A percentile compares a stretch with the other conserved stretches of the same genome.
Conservation (phyloP, 2,329 filamentous ascomycete genomes). For the Cadophora gregata region DNA sequence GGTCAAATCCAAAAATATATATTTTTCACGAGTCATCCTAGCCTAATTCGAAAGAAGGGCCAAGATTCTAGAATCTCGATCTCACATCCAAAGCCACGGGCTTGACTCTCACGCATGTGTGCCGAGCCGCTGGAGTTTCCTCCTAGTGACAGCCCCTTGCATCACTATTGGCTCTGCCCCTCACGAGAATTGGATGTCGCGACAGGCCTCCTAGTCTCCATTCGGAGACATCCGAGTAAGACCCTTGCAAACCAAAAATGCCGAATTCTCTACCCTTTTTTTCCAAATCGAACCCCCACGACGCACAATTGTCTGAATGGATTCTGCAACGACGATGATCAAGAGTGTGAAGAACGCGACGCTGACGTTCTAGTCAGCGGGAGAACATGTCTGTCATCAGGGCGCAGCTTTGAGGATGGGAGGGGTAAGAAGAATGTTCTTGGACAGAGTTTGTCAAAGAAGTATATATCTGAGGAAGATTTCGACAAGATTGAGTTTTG, state of each 20-base stretch:
- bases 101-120: not conserved
- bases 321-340: not conserved
- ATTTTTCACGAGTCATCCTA: constrained; percentile 2
- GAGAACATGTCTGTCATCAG: constrained; percentile 8
- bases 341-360: not conserved
- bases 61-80: not conserved
- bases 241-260: not conserved
- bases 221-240: not conserved
- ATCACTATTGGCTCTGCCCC: not conserved
- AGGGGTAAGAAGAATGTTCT: not conserved
- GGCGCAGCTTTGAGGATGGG: not conserved
- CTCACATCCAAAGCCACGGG: not conserved
- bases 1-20: not conserved
- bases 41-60: not conserved
- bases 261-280: not conserved
- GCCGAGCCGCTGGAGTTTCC: too few species aligned
- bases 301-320: not conserved
- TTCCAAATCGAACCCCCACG: not conserved
- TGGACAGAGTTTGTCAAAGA: not conserved
- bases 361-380: constrained; percentile 14
- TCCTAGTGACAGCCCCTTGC: not conserved
- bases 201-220: constrained; percentile 7
- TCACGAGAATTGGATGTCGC: not conserved
- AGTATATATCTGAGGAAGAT: not conserved
- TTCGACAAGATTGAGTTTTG: not conserved